Conservation (phyloP, 352 stramenopile species). For the Phytopythium helicoides region DNA sequence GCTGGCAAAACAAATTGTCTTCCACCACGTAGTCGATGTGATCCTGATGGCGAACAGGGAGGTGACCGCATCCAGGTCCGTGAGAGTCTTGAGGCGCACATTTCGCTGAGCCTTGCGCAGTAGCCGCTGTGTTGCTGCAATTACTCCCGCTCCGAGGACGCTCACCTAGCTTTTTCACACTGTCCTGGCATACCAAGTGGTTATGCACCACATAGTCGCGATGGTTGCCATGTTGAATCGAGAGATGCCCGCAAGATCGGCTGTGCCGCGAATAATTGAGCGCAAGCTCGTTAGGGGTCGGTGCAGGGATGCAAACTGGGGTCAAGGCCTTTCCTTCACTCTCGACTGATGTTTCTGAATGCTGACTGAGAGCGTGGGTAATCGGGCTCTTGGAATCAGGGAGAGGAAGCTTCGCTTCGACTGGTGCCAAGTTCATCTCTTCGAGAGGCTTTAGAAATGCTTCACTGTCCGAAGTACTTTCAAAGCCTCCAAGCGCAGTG, state of each 20-base stretch:
- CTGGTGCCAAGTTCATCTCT: too few relatives aligned
- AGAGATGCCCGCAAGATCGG: conserved; percentile 65
- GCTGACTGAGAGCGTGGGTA: too few relatives aligned
- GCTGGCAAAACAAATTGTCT: conserved; percentile 74
- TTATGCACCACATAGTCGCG: conserved; percentile 83
- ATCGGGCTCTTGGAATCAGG: too few relatives aligned
- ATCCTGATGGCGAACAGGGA: conserved; percentile 72
- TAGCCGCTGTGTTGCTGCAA: conserved; percentile 10
- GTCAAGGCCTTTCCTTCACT: too few relatives aligned
- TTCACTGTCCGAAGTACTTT: too few relatives aligned
- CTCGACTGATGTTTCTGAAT: too few relatives aligned
- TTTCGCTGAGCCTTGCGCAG: conserved; percentile 10
- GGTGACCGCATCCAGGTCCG: conserved; percentile 62
- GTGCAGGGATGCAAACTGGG: background rate
- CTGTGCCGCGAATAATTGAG: conserved; percentile 63
- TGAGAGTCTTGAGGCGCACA: conserved; percentile 44
- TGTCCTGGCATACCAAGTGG: conserved; percentile 77
- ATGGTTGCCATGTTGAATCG: conserved; percentile 77
- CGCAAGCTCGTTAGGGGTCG: conserved; percentile 5
- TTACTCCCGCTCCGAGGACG: conserved; percentile 11
- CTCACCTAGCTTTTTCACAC: conserved; percentile 48
- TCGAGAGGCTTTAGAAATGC: too few relatives aligned
- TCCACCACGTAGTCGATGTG: conserved; percentile 86
- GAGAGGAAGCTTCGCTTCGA: too few relatives aligned
- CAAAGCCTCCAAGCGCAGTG: too few relatives aligned